A percentile compares a stretch with the other conserved stretches of the same genome.
phyloP scores from a whole-genome alignment of 371 early-diverging fungal species.

The Actinomortierella wolfii region DNA sequence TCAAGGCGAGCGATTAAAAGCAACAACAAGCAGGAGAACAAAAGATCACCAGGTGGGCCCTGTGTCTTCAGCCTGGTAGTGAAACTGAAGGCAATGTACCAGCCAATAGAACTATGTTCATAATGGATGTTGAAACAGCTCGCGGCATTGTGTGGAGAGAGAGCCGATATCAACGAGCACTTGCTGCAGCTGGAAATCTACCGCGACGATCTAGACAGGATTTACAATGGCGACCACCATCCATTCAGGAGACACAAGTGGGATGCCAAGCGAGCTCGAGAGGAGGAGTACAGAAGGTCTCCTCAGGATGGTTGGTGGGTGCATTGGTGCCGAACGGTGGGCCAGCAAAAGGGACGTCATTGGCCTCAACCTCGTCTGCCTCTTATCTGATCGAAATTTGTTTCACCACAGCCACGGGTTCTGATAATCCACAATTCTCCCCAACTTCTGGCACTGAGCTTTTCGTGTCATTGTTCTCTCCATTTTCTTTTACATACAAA shows the following conservation, averaged over 20 bases:
- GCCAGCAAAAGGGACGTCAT: constrained; percentile 2
- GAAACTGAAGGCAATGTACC: not conserved
- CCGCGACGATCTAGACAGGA: not conserved
- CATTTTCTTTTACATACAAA: not conserved
- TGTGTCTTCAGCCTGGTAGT: not conserved
- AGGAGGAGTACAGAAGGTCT: constrained; percentile 9
- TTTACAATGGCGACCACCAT: constrained; percentile 5
- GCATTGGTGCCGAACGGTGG: constrained; percentile 2
- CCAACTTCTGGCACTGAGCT: no score
- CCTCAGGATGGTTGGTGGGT: constrained; percentile 10
- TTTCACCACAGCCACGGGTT: no score
- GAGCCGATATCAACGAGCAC: not conserved
- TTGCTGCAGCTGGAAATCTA: not conserved
- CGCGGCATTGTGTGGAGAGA: not conserved
- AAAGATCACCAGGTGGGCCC: not conserved
- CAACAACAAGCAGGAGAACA: not conserved
- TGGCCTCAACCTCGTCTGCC: constrained; percentile 7
- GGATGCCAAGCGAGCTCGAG: constrained; percentile 9
- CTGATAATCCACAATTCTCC: no score
- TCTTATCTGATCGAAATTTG: no score
- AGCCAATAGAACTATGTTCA: not conserved
- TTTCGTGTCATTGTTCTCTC: not conserved
- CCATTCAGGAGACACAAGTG: constrained; percentile 10
- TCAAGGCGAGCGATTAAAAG: not conserved
- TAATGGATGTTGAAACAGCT: not conserved